A percentile compares a stretch with the other conserved stretches of the same genome.
These are phyloP conservation scores for Jatropha multifida DNA, from an alignment of 441 rosid species.

Conservation along the genomic window DNA sequence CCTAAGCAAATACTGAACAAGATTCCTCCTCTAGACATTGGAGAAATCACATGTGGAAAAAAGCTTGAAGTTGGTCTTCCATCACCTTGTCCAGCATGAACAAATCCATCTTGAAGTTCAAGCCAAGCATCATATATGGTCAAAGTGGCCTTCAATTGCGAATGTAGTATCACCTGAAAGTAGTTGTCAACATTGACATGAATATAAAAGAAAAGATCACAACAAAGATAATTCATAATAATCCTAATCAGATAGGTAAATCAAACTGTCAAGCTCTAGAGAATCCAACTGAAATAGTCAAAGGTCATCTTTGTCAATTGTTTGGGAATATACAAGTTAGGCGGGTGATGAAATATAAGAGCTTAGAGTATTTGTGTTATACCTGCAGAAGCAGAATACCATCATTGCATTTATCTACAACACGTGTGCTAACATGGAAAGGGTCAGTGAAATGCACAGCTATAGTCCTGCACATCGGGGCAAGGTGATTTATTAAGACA, in stretches of 20 bases:
- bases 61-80: constrained; percentile 85
- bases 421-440: constrained; percentile 81
- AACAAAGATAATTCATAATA: background rate
- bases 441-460: constrained; percentile 98
- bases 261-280: background rate
- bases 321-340: background rate
- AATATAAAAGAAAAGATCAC: background rate
- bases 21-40: constrained; percentile 78
- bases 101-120: constrained; percentile 94
- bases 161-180: constrained; percentile 85
- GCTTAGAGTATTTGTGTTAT: constrained; percentile 21
- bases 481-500: constrained; percentile 17
- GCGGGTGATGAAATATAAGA: background rate
- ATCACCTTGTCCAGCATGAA: constrained; percentile 59
- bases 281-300: background rate
- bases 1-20: constrained; percentile 70
- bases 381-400: constrained; percentile 94
- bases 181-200: background rate
- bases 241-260: background rate
- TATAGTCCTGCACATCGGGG: constrained; percentile 60
- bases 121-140: constrained; percentile 91
- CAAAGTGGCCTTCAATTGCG: constrained; percentile 89
- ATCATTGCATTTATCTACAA: constrained; percentile 81
- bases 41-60: constrained; percentile 83
- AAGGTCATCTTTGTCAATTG: background rate